A percentile compares a stretch with the other conserved stretches of the same genome.
These are phyloP conservation scores for Taphrina flavorubra DNA, from an alignment of 1,139 yeast species.

Conservation along the genomic window DNA sequence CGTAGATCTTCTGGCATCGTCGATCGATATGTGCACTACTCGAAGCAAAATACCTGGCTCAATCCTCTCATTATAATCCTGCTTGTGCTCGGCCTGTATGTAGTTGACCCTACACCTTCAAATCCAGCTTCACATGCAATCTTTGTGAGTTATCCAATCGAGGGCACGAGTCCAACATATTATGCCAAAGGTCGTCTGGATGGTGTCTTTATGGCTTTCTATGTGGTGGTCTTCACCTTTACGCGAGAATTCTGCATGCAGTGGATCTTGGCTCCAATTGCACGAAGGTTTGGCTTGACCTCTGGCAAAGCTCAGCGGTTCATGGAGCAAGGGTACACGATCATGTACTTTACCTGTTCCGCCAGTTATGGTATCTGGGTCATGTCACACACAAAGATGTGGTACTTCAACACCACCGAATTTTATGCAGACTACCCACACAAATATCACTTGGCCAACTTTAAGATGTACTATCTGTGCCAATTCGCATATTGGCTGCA, in stretches of 20 bases:
- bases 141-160: slow-evolving; percentile 43
- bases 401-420: slow-evolving; percentile 85
- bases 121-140: slow-evolving; percentile 36
- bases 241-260: slow-evolving; percentile 92
- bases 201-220: slow-evolving; percentile 75
- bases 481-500: slow-evolving; percentile 99
- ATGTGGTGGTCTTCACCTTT: slow-evolving; percentile 87
- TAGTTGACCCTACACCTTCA: slow-evolving; percentile 16
- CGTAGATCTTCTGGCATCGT: slow-evolving; percentile 21
- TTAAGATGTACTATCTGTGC: slow-evolving; percentile 81
- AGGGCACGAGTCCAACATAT: slow-evolving; percentile 47
- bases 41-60: slow-evolving; percentile 35
- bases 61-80: slow-evolving; percentile 32
- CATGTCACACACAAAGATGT: slow-evolving; percentile 79
- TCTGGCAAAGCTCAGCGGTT: slow-evolving; percentile 65
- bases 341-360: slow-evolving; percentile 76
- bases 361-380: slow-evolving; percentile 77
- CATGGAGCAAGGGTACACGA: slow-evolving; percentile 89
- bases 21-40: slow-evolving; percentile 25
- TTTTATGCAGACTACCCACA: slow-evolving; percentile 87
- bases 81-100: slow-evolving; percentile 19
- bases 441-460: slow-evolving; percentile 68
- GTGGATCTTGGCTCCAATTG: slow-evolving; percentile 73
- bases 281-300: slow-evolving; percentile 53
- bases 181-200: slow-evolving; percentile 91